Evolutionary conservation across 2,329 filamentous ascomycete genomes (phyloP), one percentile per base, ranked within the genome.

Genomic region (Diatrype stigma): DNA sequence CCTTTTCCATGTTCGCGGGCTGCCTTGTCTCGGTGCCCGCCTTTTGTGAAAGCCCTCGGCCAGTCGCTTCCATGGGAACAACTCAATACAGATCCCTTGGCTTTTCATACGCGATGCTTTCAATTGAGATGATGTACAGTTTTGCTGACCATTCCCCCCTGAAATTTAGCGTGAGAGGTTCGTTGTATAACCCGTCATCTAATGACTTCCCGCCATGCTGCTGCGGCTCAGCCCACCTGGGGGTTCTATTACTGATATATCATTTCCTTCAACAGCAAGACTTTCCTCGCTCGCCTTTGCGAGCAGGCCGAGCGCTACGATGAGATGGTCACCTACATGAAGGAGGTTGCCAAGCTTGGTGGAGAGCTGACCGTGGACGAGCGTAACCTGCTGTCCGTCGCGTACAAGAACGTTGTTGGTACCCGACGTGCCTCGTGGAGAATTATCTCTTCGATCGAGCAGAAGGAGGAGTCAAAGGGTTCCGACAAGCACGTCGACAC

Each of bases 281-380:
- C 94, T 73, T 97, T 97, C 85, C 90, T 97, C 76, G 94, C 94
- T 77, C 87, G 94, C 81, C 91, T 99, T 73, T 97, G 94, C 84
- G 94, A 97, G 89, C 94, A 99, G 86, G 94, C 94, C 73, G 94
- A 97, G 85, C 93, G 93, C 73, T 99, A 99, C 80, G 93, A 99
- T 93, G 94, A 97, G 80, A 97, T 97, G 93, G 93, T 97, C 67
- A 91, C 86, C 72, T 96, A 93, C 82, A 97, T 97, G 94, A 97
- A 97, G 90, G 91, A 96, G 87, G 93, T 97, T 69, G 93, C 93
- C 76, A 95, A 96, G 80, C 73, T 86, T 64, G 83, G 81, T 63
- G 81, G 82, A 67, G 89, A 92, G 76, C 86, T 93, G 68, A 87
- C 85, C 60, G 93, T 97, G 66, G 93, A 97, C 75, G 94, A 99